Percentiles rank a stretch among this genome's conserved stretches.
These are phyloP conservation scores for Rusavskia elegans DNA, from an alignment of 495 filamentous ascomycete species.

Conservation along the genomic window DNA sequence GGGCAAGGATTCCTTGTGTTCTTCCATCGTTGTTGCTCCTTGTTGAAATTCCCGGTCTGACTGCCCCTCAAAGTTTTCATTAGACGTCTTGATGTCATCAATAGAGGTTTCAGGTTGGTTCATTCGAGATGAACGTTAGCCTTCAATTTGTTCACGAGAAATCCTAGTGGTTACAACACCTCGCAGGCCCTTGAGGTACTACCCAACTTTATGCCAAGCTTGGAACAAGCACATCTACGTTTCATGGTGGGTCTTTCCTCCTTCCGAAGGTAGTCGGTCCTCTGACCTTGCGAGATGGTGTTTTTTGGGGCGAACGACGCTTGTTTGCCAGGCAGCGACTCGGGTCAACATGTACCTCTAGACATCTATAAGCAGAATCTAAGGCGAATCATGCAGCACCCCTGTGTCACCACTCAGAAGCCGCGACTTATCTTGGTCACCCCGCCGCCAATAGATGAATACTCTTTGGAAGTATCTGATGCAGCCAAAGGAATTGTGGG, in stretches of 20 bases:
- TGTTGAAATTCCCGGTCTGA: background rate
- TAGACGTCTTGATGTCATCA: conserved; percentile 50
- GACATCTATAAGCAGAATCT: conserved; percentile 58
- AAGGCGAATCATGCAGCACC: conserved; percentile 49
- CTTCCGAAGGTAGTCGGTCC: background rate
- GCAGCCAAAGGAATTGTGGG: conserved; percentile 27
- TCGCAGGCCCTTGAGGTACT: conserved; percentile 43
- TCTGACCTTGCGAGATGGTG: conserved; percentile 36
- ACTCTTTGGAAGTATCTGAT: conserved; percentile 41
- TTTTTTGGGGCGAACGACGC: conserved; percentile 87
- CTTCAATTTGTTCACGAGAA: too few species aligned
- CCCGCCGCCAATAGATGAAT: conserved; percentile 69
- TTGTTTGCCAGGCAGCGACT: conserved; percentile 35
- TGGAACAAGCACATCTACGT: conserved; percentile 37
- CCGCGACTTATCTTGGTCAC: conserved; percentile 61
- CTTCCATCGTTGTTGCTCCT: background rate
- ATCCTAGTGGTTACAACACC: conserved; percentile 52
- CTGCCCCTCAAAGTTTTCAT: conserved; percentile 28
- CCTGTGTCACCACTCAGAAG: conserved; percentile 47
- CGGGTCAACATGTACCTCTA: conserved; percentile 57
- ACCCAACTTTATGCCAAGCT: conserved; percentile 39
- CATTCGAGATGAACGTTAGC: too few species aligned
- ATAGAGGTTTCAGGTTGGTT: conserved; percentile 45
- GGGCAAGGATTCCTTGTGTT: background rate
- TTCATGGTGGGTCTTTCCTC: conserved; percentile 42